Evolutionary conservation across 345 rosid species (phyloP).

Genomic region (Populus pruinosa): DNA sequence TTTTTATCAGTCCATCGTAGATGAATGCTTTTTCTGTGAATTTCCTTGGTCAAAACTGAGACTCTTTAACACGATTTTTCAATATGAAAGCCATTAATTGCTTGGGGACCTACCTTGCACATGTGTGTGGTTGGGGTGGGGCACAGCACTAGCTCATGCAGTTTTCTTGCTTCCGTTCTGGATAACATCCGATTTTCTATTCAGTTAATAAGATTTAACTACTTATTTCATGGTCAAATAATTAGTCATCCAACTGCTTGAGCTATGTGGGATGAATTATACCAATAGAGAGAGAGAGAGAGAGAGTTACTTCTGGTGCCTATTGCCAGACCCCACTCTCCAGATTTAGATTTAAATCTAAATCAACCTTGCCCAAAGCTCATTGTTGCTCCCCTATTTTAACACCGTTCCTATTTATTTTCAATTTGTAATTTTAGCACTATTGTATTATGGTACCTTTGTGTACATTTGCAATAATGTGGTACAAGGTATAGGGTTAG

Average conservation of each 20-base stretch:
- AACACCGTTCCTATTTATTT: too few species aligned
- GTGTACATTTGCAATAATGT: too few species aligned
- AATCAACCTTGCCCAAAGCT: too few species aligned
- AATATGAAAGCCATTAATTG: neutral
- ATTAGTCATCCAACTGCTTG: neutral
- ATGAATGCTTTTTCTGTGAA: neutral
- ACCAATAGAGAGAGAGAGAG: too few species aligned
- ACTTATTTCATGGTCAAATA: neutral
- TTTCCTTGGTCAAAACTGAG: neutral
- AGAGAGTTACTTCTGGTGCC: too few species aligned
- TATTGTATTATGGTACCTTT: too few species aligned
- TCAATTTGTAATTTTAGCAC: too few species aligned
- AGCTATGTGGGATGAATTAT: too few species aligned
- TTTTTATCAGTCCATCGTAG: neutral
- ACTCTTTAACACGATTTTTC: neutral
- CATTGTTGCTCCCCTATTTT: too few species aligned
- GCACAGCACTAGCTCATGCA: neutral
- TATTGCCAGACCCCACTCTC: too few species aligned
- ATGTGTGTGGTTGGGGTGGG: neutral
- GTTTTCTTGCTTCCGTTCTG: neutral
- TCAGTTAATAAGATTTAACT: neutral
- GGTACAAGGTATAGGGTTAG: too few species aligned
- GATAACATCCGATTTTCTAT: neutral
- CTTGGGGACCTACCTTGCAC: neutral
- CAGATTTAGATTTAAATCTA: too few species aligned